These are phyloP conservation scores for Camillea tinctor DNA, from an alignment of 2,329 filamentous ascomycete species.

Conservation along the genomic window DNA sequence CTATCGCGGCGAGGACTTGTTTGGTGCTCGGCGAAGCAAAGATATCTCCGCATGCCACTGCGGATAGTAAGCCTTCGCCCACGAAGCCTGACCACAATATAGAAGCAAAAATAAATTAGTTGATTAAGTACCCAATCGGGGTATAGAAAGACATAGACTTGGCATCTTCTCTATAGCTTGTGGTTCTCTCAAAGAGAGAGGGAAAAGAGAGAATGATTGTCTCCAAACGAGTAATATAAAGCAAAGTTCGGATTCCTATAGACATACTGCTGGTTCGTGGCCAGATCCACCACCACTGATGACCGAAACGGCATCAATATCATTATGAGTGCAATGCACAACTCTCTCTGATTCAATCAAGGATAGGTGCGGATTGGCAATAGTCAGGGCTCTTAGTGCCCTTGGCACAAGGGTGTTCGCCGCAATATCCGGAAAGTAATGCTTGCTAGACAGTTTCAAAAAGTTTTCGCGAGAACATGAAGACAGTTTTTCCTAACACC, in stretches of 20 bases:
- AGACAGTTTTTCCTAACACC: neutral
- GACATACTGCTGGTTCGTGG: slow-evolving; percentile 58
- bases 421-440: neutral
- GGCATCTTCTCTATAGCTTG: neutral
- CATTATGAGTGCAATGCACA: slow-evolving; percentile 36
- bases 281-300: slow-evolving; percentile 71
- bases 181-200: too few species aligned
- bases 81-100: slow-evolving; percentile 65
- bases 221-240: neutral
- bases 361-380: slow-evolving; percentile 35
- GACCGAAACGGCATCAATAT: slow-evolving; percentile 44
- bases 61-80: slow-evolving; percentile 65
- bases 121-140: too few species aligned
- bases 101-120: too few species aligned
- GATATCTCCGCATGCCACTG: slow-evolving; percentile 70
- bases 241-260: too few species aligned
- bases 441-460: neutral
- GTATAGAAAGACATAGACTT: neutral
- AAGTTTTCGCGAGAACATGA: neutral
- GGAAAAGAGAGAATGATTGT: neutral
- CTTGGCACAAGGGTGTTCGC: slow-evolving; percentile 27
- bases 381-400: slow-evolving; percentile 22
- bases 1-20: slow-evolving; percentile 65
- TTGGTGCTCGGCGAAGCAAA: slow-evolving; percentile 74
- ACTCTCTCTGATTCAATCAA: slow-evolving; percentile 43